Evolutionary conservation across 495 filamentous ascomycete species (phyloP).

Genomic region (Aspergillus funiculosus): DNA sequence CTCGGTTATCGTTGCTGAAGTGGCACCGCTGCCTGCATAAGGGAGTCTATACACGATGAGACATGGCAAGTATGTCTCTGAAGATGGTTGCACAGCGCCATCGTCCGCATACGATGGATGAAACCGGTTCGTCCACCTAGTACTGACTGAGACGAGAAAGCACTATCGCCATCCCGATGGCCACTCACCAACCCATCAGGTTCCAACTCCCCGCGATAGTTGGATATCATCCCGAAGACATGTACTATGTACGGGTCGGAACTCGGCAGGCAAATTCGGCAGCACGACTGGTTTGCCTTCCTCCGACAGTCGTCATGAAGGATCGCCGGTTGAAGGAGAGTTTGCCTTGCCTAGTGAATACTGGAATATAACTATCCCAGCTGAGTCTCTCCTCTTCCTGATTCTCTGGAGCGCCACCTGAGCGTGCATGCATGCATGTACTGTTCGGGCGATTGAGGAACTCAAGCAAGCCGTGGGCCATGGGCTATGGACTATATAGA

Average conservation of each 20-base stretch:
- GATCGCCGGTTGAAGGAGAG: neutral
- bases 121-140: neutral
- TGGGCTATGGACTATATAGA: no score
- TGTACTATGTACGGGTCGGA: neutral
- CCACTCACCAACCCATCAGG: no score
- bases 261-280: neutral
- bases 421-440: neutral
- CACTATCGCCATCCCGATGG: no score
- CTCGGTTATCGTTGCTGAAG: neutral
- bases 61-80: neutral
- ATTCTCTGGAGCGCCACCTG: neutral
- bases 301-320: neutral
- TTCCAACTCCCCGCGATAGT: no score
- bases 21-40: neutral
- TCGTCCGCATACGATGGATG: slow-evolving; percentile 6
- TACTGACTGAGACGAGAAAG: no score
- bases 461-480: no score
- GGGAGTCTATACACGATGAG: slow-evolving; percentile 1
- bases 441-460: no score
- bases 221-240: neutral
- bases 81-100: slow-evolving; percentile 8
- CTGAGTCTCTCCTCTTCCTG: neutral
- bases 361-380: neutral
- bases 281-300: neutral
- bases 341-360: neutral